Percentiles rank a stretch among this genome's conserved stretches.
phyloP scores from a whole-genome alignment of 2,329 filamentous ascomycete genomes.

The Dactylellina leptospora region DNA sequence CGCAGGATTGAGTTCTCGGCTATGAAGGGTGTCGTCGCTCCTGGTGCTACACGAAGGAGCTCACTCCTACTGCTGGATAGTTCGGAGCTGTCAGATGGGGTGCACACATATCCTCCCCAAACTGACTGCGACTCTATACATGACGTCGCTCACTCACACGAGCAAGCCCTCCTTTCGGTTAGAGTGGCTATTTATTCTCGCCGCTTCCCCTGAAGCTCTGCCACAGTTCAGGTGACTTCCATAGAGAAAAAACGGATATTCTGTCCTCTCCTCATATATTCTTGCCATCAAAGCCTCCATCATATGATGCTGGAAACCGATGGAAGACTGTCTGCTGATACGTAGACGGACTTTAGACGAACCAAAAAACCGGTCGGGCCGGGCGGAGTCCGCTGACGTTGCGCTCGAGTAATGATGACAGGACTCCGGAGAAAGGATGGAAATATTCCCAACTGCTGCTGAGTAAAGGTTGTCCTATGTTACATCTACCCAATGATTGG shows the following conservation, averaged over 20 bases:
- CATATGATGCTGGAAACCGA: conserved; percentile 26
- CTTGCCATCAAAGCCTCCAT: conserved; percentile 22
- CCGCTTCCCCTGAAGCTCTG: conserved; percentile 29
- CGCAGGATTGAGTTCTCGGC: conserved; percentile 17
- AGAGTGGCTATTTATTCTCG: conserved; percentile 10
- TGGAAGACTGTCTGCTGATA: conserved; percentile 24
- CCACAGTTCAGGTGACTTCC: conserved; percentile 44
- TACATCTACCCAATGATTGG: conserved; percentile 50
- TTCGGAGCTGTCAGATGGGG: conserved; percentile 51
- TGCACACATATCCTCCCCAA: conserved; percentile 16
- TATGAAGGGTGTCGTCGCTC: conserved; percentile 20
- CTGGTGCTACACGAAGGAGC: conserved; percentile 38
- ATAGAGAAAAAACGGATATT: conserved; percentile 14
- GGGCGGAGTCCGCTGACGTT: conserved; percentile 50
- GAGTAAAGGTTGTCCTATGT: conserved; percentile 27
- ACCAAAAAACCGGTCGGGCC: conserved; percentile 32
- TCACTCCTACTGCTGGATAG: conserved; percentile 16
- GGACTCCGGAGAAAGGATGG: conserved; percentile 7
- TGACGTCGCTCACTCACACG: conserved; percentile 50
- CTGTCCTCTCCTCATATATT: not conserved
- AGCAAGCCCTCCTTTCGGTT: conserved; percentile 45
- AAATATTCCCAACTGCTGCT: conserved; percentile 28
- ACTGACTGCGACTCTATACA: conserved; percentile 18
- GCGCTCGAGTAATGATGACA: conserved; percentile 40
- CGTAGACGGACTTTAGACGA: conserved; percentile 14